phyloP scores from a whole-genome alignment of 768 basidiomycete species.

The Strobilomyces echinocephalus region DNA sequence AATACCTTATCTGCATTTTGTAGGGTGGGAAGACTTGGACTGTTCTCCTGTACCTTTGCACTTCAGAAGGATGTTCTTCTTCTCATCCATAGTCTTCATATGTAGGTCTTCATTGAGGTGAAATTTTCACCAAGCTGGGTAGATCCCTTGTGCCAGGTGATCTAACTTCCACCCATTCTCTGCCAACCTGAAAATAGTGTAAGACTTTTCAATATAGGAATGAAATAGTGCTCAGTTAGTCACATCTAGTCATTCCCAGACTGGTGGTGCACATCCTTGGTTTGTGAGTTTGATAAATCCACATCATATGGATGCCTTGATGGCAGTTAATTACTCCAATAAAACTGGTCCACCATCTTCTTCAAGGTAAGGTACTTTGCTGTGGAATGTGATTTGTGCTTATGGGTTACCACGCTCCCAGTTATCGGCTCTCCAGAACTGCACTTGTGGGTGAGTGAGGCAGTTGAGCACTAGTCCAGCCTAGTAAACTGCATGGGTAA shows the following conservation, averaged over 20 bases:
- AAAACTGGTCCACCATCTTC: background rate
- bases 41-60: background rate
- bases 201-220: background rate
- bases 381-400: background rate
- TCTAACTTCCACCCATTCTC: constrained; percentile 1
- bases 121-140: background rate
- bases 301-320: background rate
- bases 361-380: background rate
- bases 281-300: background rate
- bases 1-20: too few relatives aligned
- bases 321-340: background rate
- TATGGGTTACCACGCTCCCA: background rate
- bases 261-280: background rate
- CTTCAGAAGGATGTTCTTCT: background rate
- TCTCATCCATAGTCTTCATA: too few relatives aligned
- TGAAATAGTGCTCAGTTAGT: background rate
- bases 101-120: too few relatives aligned
- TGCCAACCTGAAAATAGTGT: background rate
- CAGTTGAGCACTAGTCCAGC: too few relatives aligned
- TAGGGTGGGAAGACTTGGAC: too few relatives aligned
- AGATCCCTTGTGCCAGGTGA: background rate
- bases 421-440: too few relatives aligned
- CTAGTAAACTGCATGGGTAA: too few relatives aligned
- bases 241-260: background rate
- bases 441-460: too few relatives aligned